These are phyloP conservation scores for Aspergillus saccharolyticus DNA, from an alignment of 495 filamentous ascomycete genomes.

Conservation along the genomic window DNA sequence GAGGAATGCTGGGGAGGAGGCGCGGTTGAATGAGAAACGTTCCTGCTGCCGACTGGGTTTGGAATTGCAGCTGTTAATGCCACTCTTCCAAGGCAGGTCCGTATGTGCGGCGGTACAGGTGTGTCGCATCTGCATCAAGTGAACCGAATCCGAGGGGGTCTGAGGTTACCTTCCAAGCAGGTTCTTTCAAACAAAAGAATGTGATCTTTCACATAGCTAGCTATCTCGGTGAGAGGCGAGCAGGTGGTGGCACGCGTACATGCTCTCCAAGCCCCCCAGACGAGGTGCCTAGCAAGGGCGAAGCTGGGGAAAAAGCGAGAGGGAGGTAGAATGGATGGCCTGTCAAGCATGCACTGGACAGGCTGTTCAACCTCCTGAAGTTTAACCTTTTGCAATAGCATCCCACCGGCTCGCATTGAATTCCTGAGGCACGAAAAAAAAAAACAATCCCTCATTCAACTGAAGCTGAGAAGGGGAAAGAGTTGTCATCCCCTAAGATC, in stretches of 20 bases:
- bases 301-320: constrained; percentile 5
- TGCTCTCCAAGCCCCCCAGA: neutral
- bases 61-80: neutral
- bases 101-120: neutral
- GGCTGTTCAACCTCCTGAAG: neutral
- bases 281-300: constrained; percentile 7
- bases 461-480: neutral
- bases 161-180: neutral
- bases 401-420: neutral
- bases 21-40: neutral
- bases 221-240: neutral
- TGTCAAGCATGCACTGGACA: neutral
- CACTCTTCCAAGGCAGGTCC: neutral
- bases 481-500: neutral
- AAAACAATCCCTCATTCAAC: neutral
- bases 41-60: neutral
- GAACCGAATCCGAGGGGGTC: neutral
- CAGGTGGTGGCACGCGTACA: neutral
- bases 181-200: neutral
- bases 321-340: neutral
- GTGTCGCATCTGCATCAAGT: neutral
- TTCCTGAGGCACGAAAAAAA: neutral
- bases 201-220: neutral
- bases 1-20: neutral
- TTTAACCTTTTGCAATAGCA: neutral